Conservation (phyloP, 305 asterid species). For the Solanum chacoense region DNA sequence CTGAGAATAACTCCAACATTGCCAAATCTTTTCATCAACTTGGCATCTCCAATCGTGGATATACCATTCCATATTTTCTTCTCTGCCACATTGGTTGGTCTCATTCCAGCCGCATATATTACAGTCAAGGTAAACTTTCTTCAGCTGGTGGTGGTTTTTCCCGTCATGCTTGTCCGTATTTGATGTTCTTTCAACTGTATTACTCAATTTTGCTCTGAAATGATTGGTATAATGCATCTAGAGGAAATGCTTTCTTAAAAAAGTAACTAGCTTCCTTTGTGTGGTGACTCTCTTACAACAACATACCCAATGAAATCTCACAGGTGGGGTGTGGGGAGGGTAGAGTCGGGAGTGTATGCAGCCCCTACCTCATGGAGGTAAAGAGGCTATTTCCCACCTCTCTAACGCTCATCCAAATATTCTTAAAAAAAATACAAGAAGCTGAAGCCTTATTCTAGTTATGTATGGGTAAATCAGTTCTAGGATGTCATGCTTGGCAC, state of each 20-base stretch:
- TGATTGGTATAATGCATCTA: neutral
- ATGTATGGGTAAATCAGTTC: neutral
- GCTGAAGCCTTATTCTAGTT: neutral
- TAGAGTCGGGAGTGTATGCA: neutral
- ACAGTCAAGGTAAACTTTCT: conserved; percentile 69
- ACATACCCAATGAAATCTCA: neutral
- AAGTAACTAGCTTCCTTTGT: neutral
- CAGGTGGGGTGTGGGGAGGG: neutral
- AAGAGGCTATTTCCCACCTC: neutral
- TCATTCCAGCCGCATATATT: conserved; percentile 78
- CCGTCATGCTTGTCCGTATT: neutral
- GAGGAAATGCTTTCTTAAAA: neutral
- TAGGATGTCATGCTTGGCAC: neutral
- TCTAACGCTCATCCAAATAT: neutral
- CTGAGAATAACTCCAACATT: conserved; percentile 77
- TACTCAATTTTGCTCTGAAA: neutral
- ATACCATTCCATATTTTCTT: conserved; percentile 83
- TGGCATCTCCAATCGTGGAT: conserved; percentile 96
- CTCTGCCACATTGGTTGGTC: conserved; percentile 80
- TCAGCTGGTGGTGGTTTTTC: neutral
- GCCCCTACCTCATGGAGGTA: neutral
- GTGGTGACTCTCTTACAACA: neutral
- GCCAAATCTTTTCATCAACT: conserved; percentile 86
- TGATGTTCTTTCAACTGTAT: neutral
- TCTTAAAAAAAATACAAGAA: neutral